Evolutionary conservation across 108 stramenopile genomes (phyloP), one percentile per base, ranked within the genome.

Genomic region (Cyclotella baltica): DNA sequence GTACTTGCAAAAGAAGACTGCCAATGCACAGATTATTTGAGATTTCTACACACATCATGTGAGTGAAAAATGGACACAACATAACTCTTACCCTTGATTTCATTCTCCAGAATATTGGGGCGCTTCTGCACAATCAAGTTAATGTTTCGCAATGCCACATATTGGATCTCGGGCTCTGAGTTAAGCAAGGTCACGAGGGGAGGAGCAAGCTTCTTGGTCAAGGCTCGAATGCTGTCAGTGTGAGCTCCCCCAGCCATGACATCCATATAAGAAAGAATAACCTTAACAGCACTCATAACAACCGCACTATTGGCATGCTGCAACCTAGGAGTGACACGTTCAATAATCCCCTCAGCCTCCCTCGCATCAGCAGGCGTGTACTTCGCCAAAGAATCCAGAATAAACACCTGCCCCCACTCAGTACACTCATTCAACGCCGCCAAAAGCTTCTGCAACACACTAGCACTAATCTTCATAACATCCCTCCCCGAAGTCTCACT

Each of bases 1-100:
- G 93, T 99, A 99, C 87, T 98, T 99, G 96, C 98, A 99, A 74
- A 99, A 99, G 92, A 99, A 99, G 70, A 99, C 98, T n/a, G n/a
- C n/a, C n/a, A n/a, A n/a, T n/a, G n/a, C n/a, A n/a, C n/a, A n/a
- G n/a, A n/a, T n/a, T n/a, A n/a, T n/a, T n/a, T n/a, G n/a, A n/a
- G n/a, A n/a, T n/a, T n/a, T n/a, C n/a, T n/a, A n/a, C n/a, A n/a
- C n/a, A n/a, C n/a, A n/a, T n/a, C n/a, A n/a, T n/a, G n/a, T n/a
- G n/a, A n/a, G n/a, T n/a, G n/a, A n/a, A n/a, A n/a, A n/a, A n/a
- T n/a, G n/a, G n/a, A n/a, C n/a, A n/a, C n/a, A n/a, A n/a, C n/a
- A n/a, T n/a, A n/a, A n/a, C n/a, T n/a, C n/a, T n/a, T n/a, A n/a
- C n/a, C n/a, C 82, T 98, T 98, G 78, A 99, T 98, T 85, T 98